Evolutionary conservation across 2,329 filamentous ascomycete genomes (phyloP), one percentile per base, ranked within the genome.

Genomic region (Alternaria brassicae): DNA sequence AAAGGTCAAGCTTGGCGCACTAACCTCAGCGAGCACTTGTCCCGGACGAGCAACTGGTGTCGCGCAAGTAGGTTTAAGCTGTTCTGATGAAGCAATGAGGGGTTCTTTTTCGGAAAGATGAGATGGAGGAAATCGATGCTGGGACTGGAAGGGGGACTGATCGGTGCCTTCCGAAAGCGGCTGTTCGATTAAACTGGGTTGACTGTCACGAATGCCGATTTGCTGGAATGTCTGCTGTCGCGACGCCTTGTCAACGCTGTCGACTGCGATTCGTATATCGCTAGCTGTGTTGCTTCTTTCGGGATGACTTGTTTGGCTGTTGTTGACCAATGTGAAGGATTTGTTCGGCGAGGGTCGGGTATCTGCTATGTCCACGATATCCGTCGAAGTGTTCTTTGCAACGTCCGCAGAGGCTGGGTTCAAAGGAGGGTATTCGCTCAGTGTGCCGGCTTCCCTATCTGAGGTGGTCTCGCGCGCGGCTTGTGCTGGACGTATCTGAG

Each of bases 81-180:
- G 41, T 5, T 57, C 27, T 27, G 28, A 25, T 40, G 27, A 15
- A 13, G 27, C 17, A 15, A 40, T 27, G 50, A 21, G 12, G 27
- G 23, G 25, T 42, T 34, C 28, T 21, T 30, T 15, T 37, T 39
- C 13, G 21, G 28, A 28, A 42, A 25, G 39, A 15, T 47, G 17
- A 3, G 19, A 40, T 25, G 55, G 32, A 19, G 27, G 55, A 25
- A 28, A 50, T 19, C 54, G 62, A 17, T 56, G 37, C 45, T 65
- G 65, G 10, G 56, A 65, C 44, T 57, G 61, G 6, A 58, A 62
- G 9, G 61, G 59, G 21, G 60, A 63, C 15, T 66, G 67, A 6
- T 34, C 62, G 52, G 54, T 56, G 44, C 25, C 44, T 10, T 67
- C 60, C 13, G 27, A 27, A 23, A 40, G 45, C 41, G 57, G 59